Conservation (phyloP, 2,329 filamentous ascomycete species). For the Trichoderma arundinaceum region DNA sequence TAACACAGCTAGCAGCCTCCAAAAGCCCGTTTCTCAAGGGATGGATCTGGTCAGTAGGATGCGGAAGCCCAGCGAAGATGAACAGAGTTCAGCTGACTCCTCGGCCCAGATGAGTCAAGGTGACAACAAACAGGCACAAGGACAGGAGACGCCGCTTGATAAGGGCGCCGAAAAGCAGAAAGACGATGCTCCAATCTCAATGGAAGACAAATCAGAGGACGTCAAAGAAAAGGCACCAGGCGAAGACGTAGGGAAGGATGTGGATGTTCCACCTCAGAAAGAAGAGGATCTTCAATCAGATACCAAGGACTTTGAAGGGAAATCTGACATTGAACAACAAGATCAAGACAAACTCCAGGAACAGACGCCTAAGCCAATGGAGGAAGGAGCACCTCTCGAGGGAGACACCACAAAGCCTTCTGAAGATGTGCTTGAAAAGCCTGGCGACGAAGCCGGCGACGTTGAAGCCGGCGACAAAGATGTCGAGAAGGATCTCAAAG, state of each 20-base stretch:
- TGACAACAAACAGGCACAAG: constrained; percentile 1
- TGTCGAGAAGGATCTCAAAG: not conserved
- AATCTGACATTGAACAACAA: not conserved
- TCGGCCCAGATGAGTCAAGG: constrained; percentile 5
- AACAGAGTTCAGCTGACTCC: constrained; percentile 4
- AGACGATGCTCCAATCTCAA: not conserved
- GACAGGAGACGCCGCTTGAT: not conserved
- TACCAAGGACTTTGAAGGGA: not conserved
- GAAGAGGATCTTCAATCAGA: not conserved
- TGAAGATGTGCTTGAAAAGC: constrained; percentile 1
- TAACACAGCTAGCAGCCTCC: constrained; percentile 32
- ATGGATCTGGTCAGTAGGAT: constrained; percentile 34
- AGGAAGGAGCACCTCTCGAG: not conserved
- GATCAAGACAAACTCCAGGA: constrained; percentile 11
- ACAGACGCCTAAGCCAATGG: constrained; percentile 6
- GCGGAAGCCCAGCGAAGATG: constrained; percentile 28
- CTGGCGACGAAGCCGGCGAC: constrained; percentile 14
- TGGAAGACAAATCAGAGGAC: constrained; percentile 21
- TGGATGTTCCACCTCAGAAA: not conserved
- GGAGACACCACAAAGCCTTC: not conserved
- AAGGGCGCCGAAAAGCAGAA: not conserved
- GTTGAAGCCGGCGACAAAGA: not conserved
- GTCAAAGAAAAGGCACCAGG: not conserved
- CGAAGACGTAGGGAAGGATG: not conserved
- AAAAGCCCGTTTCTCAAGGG: constrained; percentile 37